Base-by-base conservation (phyloP, 345 rosid species). In the Angophora floribunda region DNA sequence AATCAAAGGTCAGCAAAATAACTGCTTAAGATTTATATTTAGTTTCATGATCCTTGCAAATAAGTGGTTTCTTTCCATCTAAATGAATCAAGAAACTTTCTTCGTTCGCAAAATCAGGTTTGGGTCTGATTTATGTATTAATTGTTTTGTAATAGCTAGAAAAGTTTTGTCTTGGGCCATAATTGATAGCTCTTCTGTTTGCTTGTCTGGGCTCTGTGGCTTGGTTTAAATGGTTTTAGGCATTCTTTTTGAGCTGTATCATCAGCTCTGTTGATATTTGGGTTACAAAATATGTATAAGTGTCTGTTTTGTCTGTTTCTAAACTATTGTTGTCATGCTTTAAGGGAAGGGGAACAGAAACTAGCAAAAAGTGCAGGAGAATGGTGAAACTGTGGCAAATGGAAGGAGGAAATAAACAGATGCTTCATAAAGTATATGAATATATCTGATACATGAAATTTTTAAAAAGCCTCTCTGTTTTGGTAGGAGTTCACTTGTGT, bases 1-100 rank as follows among this genome's bases (percentile, higher is more conserved):
- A 89, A 87, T 93, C 95, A 79, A 95, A 93, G 95, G 99, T 95
- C 82, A 53, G 90, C 47, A 19, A 59, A 87, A 70, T 36, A 28
- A 52, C 22, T 45, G 47, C 53, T 9, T 30, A 41, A n/a, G 28
- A 67, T 61, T 70, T 36, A 70, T 70, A 51, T 51, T 85, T 30
- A 13, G 65, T 52, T 36, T 51, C 65, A 19, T 1, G 15, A 85
- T 85, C 87, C 87, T 85, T 28, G 87, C 57, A 52, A 50, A 85
- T 49, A 36, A 49, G 19, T 63, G 75, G 13, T 32, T 63, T n/a
- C 36, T 63, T 63, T n/a, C 75, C 41, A 63, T 63, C 75, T 63
- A 13, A 4, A 63, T n/a, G 75, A 14, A 63, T 63, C 75, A 6
- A 19, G 82, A 36, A 44, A 17, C 47, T 70, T 70, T 36, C 82